These are phyloP conservation scores for Salvia splendens DNA, from an alignment of 257 asterid genomes.

Conservation along the genomic window DNA sequence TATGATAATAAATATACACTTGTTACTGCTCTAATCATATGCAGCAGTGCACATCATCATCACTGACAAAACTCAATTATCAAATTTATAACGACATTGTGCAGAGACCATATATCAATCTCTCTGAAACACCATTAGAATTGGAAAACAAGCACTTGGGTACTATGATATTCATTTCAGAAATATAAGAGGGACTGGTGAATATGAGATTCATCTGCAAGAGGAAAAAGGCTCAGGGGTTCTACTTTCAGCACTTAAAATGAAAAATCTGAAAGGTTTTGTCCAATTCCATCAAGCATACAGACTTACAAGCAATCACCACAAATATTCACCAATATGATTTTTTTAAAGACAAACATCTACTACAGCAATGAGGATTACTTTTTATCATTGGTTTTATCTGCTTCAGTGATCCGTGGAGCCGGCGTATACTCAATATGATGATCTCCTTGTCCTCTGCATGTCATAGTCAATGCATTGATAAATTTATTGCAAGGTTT, in stretches of 20 bases:
- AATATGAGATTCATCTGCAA: neutral
- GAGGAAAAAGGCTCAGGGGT: neutral
- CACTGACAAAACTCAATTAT: neutral
- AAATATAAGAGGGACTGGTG: neutral
- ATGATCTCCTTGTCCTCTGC: conserved; percentile 87
- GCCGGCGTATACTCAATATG: conserved; percentile 80
- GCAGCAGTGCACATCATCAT: neutral
- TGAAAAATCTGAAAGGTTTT: neutral
- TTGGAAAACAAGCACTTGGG: neutral
- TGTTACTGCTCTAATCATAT: neutral
- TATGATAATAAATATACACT: conserved; percentile 27
- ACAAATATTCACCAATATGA: neutral
- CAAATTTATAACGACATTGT: no score
- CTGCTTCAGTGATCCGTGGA: conserved; percentile 83
- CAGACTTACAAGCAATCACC: conserved; percentile 4
- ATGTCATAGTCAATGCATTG: neutral
- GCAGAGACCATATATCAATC: neutral
- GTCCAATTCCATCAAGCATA: conserved; percentile 1
- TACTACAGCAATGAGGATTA: conserved; percentile 20
- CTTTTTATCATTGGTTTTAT: conserved; percentile 68
- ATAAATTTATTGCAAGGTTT: no score
- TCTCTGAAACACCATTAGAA: neutral
- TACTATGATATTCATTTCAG: neutral
- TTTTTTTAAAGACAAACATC: conserved; percentile 4
- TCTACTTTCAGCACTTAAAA: neutral